Evolutionary conservation across 331 rosid species (phyloP), one percentile per base, ranked within the genome.

Genomic region (Stylosanthes scabra): DNA sequence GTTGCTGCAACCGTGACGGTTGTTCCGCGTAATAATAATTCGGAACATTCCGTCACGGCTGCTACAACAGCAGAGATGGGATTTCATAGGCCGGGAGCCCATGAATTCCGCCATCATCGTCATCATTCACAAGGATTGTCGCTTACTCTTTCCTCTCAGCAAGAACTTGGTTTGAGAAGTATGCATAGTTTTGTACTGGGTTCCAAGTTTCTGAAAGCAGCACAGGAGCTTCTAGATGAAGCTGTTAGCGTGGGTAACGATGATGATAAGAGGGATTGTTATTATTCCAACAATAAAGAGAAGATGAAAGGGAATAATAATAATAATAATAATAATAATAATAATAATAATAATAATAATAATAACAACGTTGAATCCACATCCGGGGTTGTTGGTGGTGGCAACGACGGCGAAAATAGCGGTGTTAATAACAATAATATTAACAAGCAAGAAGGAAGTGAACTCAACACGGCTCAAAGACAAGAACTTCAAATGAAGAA

Each of bases 401-500:
- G 34, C 25, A 2, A 3, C 34, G 34, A 3, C 34, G 34, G 34
- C 4, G 82, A 81, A 34, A 71, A 71, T 20, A 80, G 65, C 28
- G 73, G 74, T 16, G 68, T 71, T 5, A 82, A 11, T 7, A 61
- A 14, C 2, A 31, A 31, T 20, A 20, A 20, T 20, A 20, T 20
- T 20, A 20, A 20, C 25, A 20, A 20, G 25, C 25, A 20, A 13
- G 29, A 78, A 52, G 80, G 70, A n/a, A 40, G 57, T 39, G 93
- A 91, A 70, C 73, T 89, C 45, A 77, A 83, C 57, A 89, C 93
- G 0, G 86, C 88, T 2, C 93, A 87, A 65, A 78, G 91, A 58
- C 97, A 89, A 70, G 97, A 91, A 41, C 88, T 91, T 74, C 96
- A 91, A 67, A 86, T 89, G 87, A 91, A 89, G 86, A 91, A 91